Conservation (phyloP, 805 yeast genomes). For the Starmerella vitae region DNA sequence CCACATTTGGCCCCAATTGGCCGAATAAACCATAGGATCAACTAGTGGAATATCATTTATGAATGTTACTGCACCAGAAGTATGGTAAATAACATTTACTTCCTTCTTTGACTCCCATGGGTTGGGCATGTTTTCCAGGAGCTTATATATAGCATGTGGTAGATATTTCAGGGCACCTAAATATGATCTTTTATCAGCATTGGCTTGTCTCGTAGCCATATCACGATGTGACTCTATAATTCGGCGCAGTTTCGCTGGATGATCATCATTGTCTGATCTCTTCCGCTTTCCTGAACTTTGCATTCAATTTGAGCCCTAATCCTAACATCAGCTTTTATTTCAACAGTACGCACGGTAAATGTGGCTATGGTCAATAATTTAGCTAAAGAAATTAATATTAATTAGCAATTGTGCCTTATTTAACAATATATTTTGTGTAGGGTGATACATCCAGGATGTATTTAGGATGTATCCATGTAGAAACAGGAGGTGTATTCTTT, state of each 20-base stretch:
- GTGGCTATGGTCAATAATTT: too few species aligned
- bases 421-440: too few species aligned
- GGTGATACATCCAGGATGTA: too few species aligned
- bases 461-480: too few species aligned
- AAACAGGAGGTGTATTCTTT: too few species aligned
- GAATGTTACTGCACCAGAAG: slow-evolving; percentile 87
- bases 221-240: slow-evolving; percentile 6
- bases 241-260: slow-evolving; percentile 2
- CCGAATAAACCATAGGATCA: slow-evolving; percentile 76
- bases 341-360: too few species aligned
- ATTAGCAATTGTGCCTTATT: too few species aligned
- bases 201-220: slow-evolving; percentile 4
- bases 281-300: background rate
- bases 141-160: slow-evolving; percentile 88
- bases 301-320: too few species aligned
- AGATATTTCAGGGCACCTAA: slow-evolving; percentile 83
- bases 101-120: slow-evolving; percentile 91
- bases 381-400: too few species aligned
- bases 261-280: background rate
- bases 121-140: slow-evolving; percentile 92
- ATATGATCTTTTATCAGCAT: slow-evolving; percentile 68
- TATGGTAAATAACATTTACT: slow-evolving; percentile 79
- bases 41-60: slow-evolving; percentile 88
- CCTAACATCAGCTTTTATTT: too few species aligned
- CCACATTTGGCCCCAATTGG: slow-evolving; percentile 97